Base-by-base conservation (phyloP, 768 basidiomycete species). In the Rhodotorula babjevae region DNA sequence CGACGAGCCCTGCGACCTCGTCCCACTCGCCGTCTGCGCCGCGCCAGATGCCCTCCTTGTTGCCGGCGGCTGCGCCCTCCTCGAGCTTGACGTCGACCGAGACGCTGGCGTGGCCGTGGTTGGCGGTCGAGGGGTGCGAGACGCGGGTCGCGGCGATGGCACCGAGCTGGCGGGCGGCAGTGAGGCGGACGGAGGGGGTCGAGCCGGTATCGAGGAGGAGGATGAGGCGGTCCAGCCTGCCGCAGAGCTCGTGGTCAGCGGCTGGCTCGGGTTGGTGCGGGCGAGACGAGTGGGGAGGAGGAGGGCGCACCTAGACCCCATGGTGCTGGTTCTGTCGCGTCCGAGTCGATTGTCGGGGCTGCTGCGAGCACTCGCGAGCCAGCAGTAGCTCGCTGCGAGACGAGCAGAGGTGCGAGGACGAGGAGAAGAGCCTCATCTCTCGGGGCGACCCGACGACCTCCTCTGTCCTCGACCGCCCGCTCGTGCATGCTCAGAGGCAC, bases 91-190 rank as follows among this genome's bases (percentile, higher is more conserved):
- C 47, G 25, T 71, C 52, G 15, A 11, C 5, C 11, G 56, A 18
- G 87, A 85, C 58, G 15, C 33, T 53, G 1, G 63, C 86, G 31
- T 61, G 78, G 23, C 56, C 66, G 42, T 59, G 50, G 16, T 36
- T 47, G 59, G 71, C 50, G 25, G 61, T 58, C 1, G 75, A 72
- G 14, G 77, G 70, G 88, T 72, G 92, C 23, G 69, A 63, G 69
- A 96, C 89, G 76, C 88, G 88, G 81, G 92, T 89, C 29, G 87
- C 89, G 0, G 93, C 93, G 64, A 99, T 84, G 74, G 94, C 91
- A 0, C 93, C 93, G 58, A 99, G 85, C 80, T 99, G 96, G 78
- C 92, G 93, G 10, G 94, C 94, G 0, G 96, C 95, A n/a, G 96
- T 96, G 73, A 88, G 88, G 79, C 94, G 87, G 76, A 99, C 89